Evolutionary conservation across 139 green algal genomes (phyloP), one percentile per base, ranked within the genome.

Genomic region (Ettlia oleoabundans): DNA sequence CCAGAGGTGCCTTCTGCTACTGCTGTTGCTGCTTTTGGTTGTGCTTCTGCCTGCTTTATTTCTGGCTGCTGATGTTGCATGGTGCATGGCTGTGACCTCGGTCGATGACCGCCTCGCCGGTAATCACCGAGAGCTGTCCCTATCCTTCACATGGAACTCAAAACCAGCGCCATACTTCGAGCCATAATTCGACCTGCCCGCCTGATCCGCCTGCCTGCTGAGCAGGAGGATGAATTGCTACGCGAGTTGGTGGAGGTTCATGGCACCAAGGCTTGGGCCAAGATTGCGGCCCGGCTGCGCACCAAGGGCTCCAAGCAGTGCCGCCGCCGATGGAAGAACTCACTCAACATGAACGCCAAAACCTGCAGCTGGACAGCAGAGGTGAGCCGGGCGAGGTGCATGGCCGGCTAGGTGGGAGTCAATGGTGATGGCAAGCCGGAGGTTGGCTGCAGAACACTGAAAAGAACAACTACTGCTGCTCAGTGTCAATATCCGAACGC

Each of bases 261-360:
- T 51, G 91, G 91, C 40, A 70, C 80, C 40, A 94, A 94, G 68
- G 89, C 88, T 33, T 94, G 91, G 88, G 41, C 86, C 32, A 61
- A 85, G 38, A 93, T 94, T 69, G 82, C 91, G 3, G 58, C 21
- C 24, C 73, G 85, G 10, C 84, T 93, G 35, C 32, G 43, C 18
- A 88, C 66, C 10, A 94, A 94, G 80, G 79, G 70, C 21, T 80
- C 64, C 71, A 94, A 94, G 83, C 86, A 90, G 73, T 85, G 68
- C 61, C 70, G 37, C 26, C 82, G 92, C 22, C 85, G 92, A 6
- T 96, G 93, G 93, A 90, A 93, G 74, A 95, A 94, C 66, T 84
- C 71, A 61, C 66, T 96, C 22, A 91, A 86, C 63, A 90, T 90
- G 22, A 63, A 79, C 42, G 42, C 78, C 42, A 88, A 85, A 47